Evolutionary conservation across 768 basidiomycete species (phyloP), one percentile per base, ranked within the genome.

Genomic region (Cystofilobasidium capitatum): DNA sequence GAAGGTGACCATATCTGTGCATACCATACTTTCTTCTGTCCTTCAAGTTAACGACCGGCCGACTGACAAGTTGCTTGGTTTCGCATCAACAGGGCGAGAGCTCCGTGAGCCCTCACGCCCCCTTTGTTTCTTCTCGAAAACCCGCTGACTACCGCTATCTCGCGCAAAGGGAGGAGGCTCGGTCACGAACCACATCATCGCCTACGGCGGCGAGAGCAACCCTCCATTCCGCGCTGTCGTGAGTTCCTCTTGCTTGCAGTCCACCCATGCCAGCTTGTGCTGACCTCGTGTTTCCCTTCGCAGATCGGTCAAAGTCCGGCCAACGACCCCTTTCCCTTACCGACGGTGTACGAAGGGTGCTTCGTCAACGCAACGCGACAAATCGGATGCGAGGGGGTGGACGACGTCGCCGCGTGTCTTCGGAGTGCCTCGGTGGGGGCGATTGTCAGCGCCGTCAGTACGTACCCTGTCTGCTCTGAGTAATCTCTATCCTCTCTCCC

Each of bases 101-200:
- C 31, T 55, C 51, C 29, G 51, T 42, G 10, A 20, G 40, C 20
- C 20, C 40, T 42, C 20, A n/a, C n/a, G n/a, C n/a, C n/a, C n/a
- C n/a, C n/a, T n/a, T n/a, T n/a, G n/a, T n/a, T n/a, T n/a, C n/a
- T n/a, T n/a, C n/a, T n/a, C n/a, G n/a, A n/a, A n/a, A n/a, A n/a
- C n/a, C n/a, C n/a, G n/a, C n/a, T n/a, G n/a, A n/a, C n/a, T n/a
- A n/a, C 40, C 40, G 40, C 20, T 42, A 10, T 20, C 40, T 10
- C 40, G 10, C 40, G 40, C 20, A 20, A 10, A 42, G 40, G 81
- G 81, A 1, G 81, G 80, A 0, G 80, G 80, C 0, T 79, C 78
- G 39, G 77, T 82, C 9, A 73, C 79, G 16, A 80, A 81, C 77
- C 81, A 82, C 59, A 71, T 79, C 5, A 76, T 78, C 13, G 80